phyloP scores from a whole-genome alignment of 129 eudicot species.

The Tagetes patula region DNA sequence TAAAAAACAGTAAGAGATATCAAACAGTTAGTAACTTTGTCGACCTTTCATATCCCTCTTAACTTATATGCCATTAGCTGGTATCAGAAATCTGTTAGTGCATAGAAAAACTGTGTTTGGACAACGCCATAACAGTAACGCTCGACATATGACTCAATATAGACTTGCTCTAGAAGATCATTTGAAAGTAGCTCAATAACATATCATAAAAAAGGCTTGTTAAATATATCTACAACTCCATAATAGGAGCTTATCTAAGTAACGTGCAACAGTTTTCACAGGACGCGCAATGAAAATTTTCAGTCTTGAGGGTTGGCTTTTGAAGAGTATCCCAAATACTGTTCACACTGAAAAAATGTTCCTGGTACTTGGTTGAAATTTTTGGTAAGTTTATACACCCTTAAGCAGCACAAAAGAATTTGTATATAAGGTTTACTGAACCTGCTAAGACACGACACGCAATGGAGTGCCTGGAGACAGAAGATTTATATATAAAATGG shows the following conservation, averaged over 20 bases:
- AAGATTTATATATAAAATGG: too few relatives aligned
- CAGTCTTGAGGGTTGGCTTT: neutral
- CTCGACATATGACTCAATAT: neutral
- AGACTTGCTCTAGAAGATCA: neutral
- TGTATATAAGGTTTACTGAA: slow-evolving; percentile 11
- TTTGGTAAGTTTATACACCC: neutral
- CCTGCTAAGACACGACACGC: neutral
- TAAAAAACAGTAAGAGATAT: slow-evolving; percentile 7
- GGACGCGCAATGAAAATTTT: neutral
- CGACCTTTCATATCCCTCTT: neutral
- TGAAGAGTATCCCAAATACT: neutral
- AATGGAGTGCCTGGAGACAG: neutral
- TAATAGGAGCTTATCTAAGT: neutral
- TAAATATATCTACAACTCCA: slow-evolving; percentile 17
- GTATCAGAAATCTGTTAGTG: neutral
- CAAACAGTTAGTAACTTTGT: neutral
- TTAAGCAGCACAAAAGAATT: neutral
- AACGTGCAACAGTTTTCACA: slow-evolving; percentile 3
- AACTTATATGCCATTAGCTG: neutral
- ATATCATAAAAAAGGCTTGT: neutral
- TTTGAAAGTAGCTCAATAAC: neutral
- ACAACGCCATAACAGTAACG: neutral
- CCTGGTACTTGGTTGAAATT: neutral
- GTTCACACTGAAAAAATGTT: neutral
- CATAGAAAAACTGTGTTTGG: neutral